Evolutionary conservation across 2,329 filamentous ascomycete genomes (phyloP).

Genomic region (Aschersonia sp.): DNA sequence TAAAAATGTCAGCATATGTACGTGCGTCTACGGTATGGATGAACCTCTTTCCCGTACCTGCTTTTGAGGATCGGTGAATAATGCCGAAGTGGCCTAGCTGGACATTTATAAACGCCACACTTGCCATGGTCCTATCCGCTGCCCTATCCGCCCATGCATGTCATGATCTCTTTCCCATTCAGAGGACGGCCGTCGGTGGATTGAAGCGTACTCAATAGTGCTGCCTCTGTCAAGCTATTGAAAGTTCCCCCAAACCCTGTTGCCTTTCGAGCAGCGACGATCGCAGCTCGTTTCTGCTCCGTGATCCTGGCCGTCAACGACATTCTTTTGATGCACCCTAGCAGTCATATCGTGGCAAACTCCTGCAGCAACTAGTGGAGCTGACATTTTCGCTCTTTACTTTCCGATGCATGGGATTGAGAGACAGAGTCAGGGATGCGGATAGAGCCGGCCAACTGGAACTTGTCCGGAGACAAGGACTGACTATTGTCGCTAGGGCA

Average conservation of each 20-base stretch:
- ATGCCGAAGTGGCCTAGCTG: background rate
- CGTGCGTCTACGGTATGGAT: background rate
- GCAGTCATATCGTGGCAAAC: background rate
- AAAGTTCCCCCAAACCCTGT: background rate
- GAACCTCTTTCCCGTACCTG: background rate
- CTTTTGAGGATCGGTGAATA: background rate
- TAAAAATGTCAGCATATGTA: background rate
- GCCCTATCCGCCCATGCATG: no score
- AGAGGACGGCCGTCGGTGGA: background rate
- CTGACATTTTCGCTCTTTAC: background rate
- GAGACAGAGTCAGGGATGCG: conserved; percentile 7
- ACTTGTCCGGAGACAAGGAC: conserved; percentile 22
- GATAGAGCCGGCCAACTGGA: conserved; percentile 28
- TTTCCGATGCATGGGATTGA: conserved; percentile 1
- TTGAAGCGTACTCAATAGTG: background rate
- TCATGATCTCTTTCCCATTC: no score
- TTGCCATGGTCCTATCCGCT: background rate
- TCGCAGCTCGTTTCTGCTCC: no score
- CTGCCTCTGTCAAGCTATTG: background rate
- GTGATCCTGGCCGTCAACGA: no score
- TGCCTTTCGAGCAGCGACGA: background rate
- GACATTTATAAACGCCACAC: background rate
- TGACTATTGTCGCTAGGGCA: conserved; percentile 9
- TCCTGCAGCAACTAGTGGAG: background rate
- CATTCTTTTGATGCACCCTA: background rate